phyloP scores from a whole-genome alignment of 495 filamentous ascomycete species.

The Neurospora pannonica region DNA sequence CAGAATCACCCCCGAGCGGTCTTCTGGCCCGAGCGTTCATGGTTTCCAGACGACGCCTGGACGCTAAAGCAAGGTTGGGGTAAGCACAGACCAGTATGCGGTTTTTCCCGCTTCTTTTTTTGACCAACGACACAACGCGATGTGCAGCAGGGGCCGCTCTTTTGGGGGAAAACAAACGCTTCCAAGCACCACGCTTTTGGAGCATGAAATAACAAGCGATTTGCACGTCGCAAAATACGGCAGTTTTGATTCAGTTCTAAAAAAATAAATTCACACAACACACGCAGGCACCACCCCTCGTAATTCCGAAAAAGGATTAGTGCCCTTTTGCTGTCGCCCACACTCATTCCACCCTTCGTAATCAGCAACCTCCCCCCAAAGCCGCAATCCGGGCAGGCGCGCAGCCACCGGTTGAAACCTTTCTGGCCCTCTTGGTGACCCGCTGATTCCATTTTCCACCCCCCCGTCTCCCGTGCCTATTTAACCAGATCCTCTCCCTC shows the following conservation, averaged over 20 bases:
- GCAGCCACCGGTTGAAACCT: background rate
- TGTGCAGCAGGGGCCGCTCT: background rate
- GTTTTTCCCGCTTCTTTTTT: background rate
- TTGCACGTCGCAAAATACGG: conserved; percentile 11
- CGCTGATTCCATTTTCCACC: background rate
- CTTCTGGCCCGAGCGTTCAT: background rate
- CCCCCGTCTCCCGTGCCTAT: background rate
- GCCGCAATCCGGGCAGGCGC: background rate
- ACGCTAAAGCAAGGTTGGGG: background rate
- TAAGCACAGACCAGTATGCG: background rate
- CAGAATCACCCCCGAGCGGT: background rate
- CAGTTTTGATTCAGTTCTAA: background rate
- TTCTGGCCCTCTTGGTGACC: background rate
- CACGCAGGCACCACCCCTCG: background rate
- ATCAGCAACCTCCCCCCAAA: background rate
- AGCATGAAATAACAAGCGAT: background rate
- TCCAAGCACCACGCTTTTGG: conserved; percentile 3
- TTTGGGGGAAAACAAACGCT: conserved; percentile 5
- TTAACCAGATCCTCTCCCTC: background rate
- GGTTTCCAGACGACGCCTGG: background rate
- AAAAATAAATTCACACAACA: conserved; percentile 5
- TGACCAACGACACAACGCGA: background rate
- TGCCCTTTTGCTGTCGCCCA: conserved; percentile 2
- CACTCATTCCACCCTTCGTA: background rate
- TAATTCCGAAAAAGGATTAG: conserved; percentile 19